Evolutionary conservation across 2,329 filamentous ascomycete species (phyloP).

Genomic region (Trichoderma afroharzianum): DNA sequence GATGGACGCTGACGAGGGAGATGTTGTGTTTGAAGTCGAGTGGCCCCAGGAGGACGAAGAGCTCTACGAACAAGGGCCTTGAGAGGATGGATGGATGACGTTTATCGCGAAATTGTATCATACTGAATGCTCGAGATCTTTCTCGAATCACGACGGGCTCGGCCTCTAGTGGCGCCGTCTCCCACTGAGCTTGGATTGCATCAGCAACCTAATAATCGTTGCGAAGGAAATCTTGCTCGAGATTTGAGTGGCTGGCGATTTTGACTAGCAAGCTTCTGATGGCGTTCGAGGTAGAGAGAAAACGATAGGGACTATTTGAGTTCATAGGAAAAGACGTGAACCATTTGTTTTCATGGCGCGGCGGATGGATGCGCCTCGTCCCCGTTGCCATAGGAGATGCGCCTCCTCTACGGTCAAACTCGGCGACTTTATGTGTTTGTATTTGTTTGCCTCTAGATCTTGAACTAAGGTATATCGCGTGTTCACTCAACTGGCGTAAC

Average conservation of each 20-base stretch:
- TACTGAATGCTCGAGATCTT: neutral
- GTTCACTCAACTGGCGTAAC: neutral
- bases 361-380: neutral
- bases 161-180: neutral
- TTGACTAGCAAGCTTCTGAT: neutral
- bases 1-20: neutral
- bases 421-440: neutral
- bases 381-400: neutral
- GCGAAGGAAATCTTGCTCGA: neutral
- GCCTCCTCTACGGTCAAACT: neutral
- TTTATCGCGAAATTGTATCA: neutral
- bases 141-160: neutral
- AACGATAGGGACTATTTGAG: neutral
- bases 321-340: neutral
- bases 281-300: neutral
- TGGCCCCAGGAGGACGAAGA: conserved; percentile 44
- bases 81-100: neutral
- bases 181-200: neutral
- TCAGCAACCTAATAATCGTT: neutral
- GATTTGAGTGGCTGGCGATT: neutral
- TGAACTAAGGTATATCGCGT: neutral
- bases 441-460: neutral
- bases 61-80: conserved; percentile 25
- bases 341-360: neutral
- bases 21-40: conserved; percentile 42